Evolutionary conservation across 2,329 filamentous ascomycete species (phyloP).

Genomic region (Raffaelea deltoideospora): DNA sequence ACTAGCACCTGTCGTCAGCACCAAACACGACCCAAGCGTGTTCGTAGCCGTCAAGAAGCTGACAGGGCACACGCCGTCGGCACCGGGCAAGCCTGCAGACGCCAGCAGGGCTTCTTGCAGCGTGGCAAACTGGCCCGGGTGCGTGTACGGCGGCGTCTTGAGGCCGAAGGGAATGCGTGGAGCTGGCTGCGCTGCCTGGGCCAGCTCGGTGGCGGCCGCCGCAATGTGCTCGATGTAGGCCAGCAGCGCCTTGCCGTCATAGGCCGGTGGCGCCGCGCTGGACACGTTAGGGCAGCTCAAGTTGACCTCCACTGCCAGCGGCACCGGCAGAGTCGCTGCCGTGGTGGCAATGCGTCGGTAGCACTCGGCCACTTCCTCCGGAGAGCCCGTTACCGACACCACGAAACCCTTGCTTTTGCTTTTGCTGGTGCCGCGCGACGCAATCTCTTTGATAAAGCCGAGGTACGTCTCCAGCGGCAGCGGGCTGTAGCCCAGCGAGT

Average conservation of each 20-base stretch:
- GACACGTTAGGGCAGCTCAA: conserved; percentile 66
- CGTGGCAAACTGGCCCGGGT: conserved; percentile 46
- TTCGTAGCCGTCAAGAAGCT: conserved; percentile 63
- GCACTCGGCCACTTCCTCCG: conserved; percentile 39
- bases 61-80: conserved; percentile 23
- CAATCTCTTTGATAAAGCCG: conserved; percentile 33
- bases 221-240: conserved; percentile 37
- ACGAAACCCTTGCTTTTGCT: conserved; percentile 42
- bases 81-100: conserved; percentile 10
- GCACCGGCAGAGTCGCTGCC: conserved; percentile 20
- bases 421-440: conserved; percentile 7
- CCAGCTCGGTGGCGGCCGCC: conserved; percentile 1
- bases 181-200: neutral
- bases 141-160: conserved; percentile 66
- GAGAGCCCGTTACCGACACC: conserved; percentile 53
- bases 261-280: conserved; percentile 54
- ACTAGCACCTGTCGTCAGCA: conserved; percentile 25
- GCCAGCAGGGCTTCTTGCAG: conserved; percentile 35
- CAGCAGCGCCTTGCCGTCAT: conserved; percentile 33
- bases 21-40: conserved; percentile 51
- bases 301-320: conserved; percentile 60
- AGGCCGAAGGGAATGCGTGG: conserved; percentile 36
- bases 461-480: conserved; percentile 44
- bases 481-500: conserved; percentile 63
- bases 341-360: conserved; percentile 31